These are phyloP conservation scores for Fusarium napiforme DNA, from an alignment of 2,329 filamentous ascomycete genomes.

Conservation along the genomic window DNA sequence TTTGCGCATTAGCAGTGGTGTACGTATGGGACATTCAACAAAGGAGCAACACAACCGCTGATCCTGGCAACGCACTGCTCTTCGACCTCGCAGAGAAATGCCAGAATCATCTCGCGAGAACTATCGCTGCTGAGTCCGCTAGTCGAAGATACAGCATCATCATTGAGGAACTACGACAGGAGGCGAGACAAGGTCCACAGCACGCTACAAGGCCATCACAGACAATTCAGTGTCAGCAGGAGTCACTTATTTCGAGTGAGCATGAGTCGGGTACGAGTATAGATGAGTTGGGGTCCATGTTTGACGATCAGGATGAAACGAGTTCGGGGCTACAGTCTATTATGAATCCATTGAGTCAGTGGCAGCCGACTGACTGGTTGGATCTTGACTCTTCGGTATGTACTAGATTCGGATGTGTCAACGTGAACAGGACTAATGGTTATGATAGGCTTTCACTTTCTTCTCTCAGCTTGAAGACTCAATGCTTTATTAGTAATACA, in stretches of 20 bases:
- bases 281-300: neutral
- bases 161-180: constrained; percentile 19
- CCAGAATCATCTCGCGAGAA: constrained; percentile 19
- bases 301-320: neutral
- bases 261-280: constrained; percentile 11
- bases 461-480: constrained; percentile 19
- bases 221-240: neutral
- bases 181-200: constrained; percentile 10
- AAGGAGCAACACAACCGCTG: neutral
- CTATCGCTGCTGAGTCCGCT: constrained; percentile 5
- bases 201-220: neutral
- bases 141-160: constrained; percentile 31
- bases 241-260: neutral
- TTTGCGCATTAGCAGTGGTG: constrained; percentile 64
- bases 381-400: constrained; percentile 21
- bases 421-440: fast-evolving
- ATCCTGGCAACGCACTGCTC: constrained; percentile 8
- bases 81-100: constrained; percentile 40
- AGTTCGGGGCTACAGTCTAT: neutral
- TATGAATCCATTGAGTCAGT: constrained; percentile 11
- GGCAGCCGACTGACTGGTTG: constrained; percentile 26
- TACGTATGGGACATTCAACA: constrained; percentile 61
- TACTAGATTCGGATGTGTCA: fast-evolving
- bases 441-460: constrained; percentile 3
- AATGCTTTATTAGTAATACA: neutral